phyloP scores from a whole-genome alignment of 2,329 filamentous ascomycete species.

The Aphanoascus verrucosus region DNA sequence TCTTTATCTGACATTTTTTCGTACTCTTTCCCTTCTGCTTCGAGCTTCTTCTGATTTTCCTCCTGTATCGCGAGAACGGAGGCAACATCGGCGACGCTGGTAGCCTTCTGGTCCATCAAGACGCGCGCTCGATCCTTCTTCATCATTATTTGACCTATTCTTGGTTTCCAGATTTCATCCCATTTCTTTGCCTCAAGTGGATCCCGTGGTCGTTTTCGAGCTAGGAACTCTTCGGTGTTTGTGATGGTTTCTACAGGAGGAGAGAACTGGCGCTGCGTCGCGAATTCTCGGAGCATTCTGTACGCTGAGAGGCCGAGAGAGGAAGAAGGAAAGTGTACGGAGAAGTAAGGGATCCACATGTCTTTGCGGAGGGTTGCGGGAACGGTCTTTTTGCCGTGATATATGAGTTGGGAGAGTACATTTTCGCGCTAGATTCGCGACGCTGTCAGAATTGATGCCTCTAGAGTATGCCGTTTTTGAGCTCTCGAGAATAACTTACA shows the following conservation, averaged over 20 bases:
- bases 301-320: slow-evolving; percentile 45
- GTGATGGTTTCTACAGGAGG: slow-evolving; percentile 38
- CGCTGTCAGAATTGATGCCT: not conserved
- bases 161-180: slow-evolving; percentile 31
- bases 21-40: slow-evolving; percentile 15
- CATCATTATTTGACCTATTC: slow-evolving; percentile 36
- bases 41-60: slow-evolving; percentile 12
- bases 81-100: slow-evolving; percentile 50
- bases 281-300: slow-evolving; percentile 50
- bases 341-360: slow-evolving; percentile 51
- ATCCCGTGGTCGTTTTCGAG: slow-evolving; percentile 30
- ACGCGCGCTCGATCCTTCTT: slow-evolving; percentile 42
- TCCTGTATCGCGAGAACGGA: slow-evolving; percentile 40
- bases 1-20: slow-evolving; percentile 12
- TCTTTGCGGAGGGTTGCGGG: slow-evolving; percentile 50
- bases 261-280: slow-evolving; percentile 46
- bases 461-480: not conserved
- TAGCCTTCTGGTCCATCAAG: slow-evolving; percentile 56
- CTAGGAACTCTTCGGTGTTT: slow-evolving; percentile 35
- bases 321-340: slow-evolving; percentile 44
- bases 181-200: slow-evolving; percentile 32
- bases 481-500: slow-evolving; percentile 30
- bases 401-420: slow-evolving; percentile 48
- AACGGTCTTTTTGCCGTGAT: slow-evolving; percentile 53
- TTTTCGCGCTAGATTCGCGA: slow-evolving; percentile 37